Evolutionary conservation across 331 rosid species (phyloP).

Genomic region (Pyracantha coccinea): DNA sequence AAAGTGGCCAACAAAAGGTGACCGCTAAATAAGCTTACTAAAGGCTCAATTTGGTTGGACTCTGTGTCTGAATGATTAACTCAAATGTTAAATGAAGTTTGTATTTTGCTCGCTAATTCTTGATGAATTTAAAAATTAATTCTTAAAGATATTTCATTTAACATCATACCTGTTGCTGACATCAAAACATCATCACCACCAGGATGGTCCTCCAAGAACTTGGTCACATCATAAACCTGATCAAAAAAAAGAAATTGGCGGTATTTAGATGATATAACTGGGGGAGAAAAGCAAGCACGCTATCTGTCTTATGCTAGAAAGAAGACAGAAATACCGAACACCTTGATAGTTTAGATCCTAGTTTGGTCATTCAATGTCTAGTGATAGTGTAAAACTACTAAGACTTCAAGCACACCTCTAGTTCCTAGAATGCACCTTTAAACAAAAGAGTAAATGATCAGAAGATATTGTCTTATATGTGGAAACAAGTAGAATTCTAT

Average conservation of each 20-base stretch:
- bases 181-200: slow-evolving; percentile 55
- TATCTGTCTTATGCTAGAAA: neutral
- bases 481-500: neutral
- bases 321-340: neutral
- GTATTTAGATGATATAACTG: neutral
- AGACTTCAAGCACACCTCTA: neutral
- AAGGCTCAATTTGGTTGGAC: neutral
- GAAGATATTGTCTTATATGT: neutral
- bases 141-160: neutral
- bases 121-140: neutral
- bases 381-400: neutral
- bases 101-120: neutral
- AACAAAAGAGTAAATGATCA: neutral
- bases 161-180: slow-evolving; percentile 39
- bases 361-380: neutral
- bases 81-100: neutral
- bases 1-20: neutral
- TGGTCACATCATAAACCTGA: slow-evolving; percentile 52
- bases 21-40: neutral
- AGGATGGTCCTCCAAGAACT: slow-evolving; percentile 55
- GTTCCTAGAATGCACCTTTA: neutral
- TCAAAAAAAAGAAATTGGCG: neutral
- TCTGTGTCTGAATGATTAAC: neutral
- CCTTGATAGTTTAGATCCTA: neutral
- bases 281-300: neutral